A percentile compares a stretch with the other conserved stretches of the same genome.
phyloP scores from a whole-genome alignment of 1,284 basidiomycete species.

The Malassezia sympodialis region DNA sequence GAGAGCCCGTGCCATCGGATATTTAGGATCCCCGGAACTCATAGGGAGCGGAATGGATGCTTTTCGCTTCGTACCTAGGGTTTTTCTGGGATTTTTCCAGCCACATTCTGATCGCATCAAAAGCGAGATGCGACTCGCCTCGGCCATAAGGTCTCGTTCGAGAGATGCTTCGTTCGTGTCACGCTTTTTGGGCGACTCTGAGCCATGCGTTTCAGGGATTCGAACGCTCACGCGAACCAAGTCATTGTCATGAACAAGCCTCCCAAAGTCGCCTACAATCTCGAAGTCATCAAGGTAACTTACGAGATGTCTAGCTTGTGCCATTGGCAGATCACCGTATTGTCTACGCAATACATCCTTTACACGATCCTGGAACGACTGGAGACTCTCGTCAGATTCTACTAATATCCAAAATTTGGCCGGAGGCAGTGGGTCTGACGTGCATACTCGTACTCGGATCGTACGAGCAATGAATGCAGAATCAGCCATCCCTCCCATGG shows the following conservation, averaged over 20 bases:
- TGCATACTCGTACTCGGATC: slow-evolving; percentile 20
- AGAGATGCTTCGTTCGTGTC: neutral
- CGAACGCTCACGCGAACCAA: slow-evolving; percentile 2
- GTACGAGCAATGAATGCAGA: neutral
- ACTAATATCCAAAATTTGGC: slow-evolving; percentile 24
- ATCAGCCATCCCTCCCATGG: neutral
- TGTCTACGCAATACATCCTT: slow-evolving; percentile 5
- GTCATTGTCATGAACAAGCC: slow-evolving; percentile 24
- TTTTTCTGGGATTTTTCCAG: neutral
- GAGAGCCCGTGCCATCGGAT: neutral
- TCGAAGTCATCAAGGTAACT: neutral
- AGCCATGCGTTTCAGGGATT: neutral
- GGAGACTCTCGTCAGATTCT: slow-evolving; percentile 6
- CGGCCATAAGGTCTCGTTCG: slow-evolving; percentile 9
- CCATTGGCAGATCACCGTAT: neutral
- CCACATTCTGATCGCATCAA: slow-evolving; percentile 7
- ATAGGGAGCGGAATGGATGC: neutral
- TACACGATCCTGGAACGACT: slow-evolving; percentile 14
- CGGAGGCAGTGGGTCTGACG: slow-evolving; percentile 19
- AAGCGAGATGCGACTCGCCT: slow-evolving; percentile 11
- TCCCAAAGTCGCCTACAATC: slow-evolving; percentile 13
- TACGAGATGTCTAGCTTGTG: neutral
- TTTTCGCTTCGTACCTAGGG: neutral
- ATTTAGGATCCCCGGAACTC: neutral
- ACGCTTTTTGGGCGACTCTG: neutral